A percentile compares a stretch with the other conserved stretches of the same genome.
Conservation (phyloP, 352 stramenopile genomes). For the Phytophthora pinifolia region DNA sequence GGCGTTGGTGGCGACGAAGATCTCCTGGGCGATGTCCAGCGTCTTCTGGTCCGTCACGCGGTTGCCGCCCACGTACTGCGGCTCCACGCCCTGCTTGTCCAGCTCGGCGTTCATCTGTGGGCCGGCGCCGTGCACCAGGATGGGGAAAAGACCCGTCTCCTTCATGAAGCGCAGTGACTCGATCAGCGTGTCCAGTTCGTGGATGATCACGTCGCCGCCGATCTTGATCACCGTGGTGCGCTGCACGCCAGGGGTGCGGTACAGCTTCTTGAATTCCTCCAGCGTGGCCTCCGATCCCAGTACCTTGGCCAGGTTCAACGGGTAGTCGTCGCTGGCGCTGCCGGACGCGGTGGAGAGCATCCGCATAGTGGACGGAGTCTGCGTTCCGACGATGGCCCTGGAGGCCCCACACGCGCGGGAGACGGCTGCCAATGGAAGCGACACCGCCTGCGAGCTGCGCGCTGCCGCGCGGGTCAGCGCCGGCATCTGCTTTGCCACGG, state of each 20-base stretch:
- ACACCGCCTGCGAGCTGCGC: slow-evolving; percentile 20
- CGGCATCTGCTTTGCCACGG: slow-evolving; percentile 32
- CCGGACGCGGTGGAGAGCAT: slow-evolving; percentile 19
- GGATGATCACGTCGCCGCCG: slow-evolving; percentile 86
- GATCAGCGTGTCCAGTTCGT: slow-evolving; percentile 85
- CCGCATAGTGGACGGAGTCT: slow-evolving; percentile 7
- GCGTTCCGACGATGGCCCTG: slow-evolving; percentile 2
- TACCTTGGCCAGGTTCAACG: slow-evolving; percentile 60
- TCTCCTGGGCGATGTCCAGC: slow-evolving; percentile 82
- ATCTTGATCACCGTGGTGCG: slow-evolving; percentile 90
- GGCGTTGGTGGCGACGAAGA: slow-evolving; percentile 84
- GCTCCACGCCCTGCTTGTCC: slow-evolving; percentile 73
- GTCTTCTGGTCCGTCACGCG: slow-evolving; percentile 88
- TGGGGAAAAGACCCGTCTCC: slow-evolving; percentile 80
- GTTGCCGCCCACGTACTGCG: slow-evolving; percentile 87
- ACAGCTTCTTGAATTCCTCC: slow-evolving; percentile 71
- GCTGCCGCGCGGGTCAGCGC: slow-evolving; percentile 8
- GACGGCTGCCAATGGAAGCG: background rate
- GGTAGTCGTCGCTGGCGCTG: slow-evolving; percentile 28
- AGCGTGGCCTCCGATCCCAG: slow-evolving; percentile 58
- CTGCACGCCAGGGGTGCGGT: slow-evolving; percentile 66
- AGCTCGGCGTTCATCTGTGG: slow-evolving; percentile 91
- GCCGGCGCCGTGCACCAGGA: slow-evolving; percentile 87
- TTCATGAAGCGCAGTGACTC: slow-evolving; percentile 84
- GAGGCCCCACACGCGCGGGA: background rate